Evolutionary conservation across 2,329 filamentous ascomycete species (phyloP), one percentile per base, ranked within the genome.

Genomic region (Penicillium concentricum): DNA sequence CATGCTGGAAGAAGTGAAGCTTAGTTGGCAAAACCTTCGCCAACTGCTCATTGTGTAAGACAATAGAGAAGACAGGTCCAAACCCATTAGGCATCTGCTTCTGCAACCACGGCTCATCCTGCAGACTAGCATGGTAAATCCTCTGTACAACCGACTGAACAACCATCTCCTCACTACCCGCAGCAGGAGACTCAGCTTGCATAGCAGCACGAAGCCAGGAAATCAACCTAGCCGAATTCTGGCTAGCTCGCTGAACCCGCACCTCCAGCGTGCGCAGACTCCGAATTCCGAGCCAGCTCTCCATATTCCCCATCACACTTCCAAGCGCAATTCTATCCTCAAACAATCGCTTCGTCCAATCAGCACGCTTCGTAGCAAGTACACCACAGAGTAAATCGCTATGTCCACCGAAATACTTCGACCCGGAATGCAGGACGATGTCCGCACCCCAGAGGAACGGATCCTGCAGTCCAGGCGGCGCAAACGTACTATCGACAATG

Each of bases 381-480:
- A 94, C 86, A 13, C 93, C 93, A 70, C 90, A 94, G 8, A 97
- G 83, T 84, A 97, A 82, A 76, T 97, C 93, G 61, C 88, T 92
- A 76, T 97, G 93, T 0, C 93, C 93, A 28, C 93, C 93, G 62
- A 97, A 84, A 76, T 97, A 97, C 81, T 97, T 97, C 16, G 92
- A 96, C 5, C 91, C 93, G 54, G 84, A 88, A 76, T 97, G 93
- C 89, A 97, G 89, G n/a, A 96, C 84, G 3, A 92, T 76, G 74
- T 97, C 92, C 34, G 88, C 91, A 39, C 90, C 92, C 71, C 83
- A 87, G 18, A 73, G 71, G 65, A 97, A 92, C 0, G 93, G 92
- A 68, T 96, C 89, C 70, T 91, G 87, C 60, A 97, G 79, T n/a
- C 91, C 90, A 34, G 93, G 93, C 34, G 93, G 93, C 4, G 86